phyloP scores from a whole-genome alignment of 2,329 filamentous ascomycete species.

The Trichoderma atrobrunneum region DNA sequence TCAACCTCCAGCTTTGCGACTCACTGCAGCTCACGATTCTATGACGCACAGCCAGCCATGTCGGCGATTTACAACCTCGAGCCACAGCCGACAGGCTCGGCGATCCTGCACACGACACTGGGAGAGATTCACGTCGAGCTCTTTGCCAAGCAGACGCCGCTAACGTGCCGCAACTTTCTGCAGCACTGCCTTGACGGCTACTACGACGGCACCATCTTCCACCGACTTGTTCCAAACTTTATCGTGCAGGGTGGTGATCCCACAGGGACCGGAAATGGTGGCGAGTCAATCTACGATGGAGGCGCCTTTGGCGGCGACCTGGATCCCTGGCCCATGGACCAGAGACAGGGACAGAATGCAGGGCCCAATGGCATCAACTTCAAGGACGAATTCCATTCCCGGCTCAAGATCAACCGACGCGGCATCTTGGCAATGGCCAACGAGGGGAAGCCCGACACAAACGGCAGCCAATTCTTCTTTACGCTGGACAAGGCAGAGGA shows the following conservation, averaged over 20 bases:
- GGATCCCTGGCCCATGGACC: conserved; percentile 69
- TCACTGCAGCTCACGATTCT: neutral
- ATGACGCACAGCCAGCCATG: conserved; percentile 50
- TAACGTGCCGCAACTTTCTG: conserved; percentile 91
- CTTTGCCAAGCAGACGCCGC: conserved; percentile 89
- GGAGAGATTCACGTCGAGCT: conserved; percentile 90
- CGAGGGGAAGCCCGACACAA: conserved; percentile 70
- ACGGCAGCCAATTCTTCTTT: conserved; percentile 96
- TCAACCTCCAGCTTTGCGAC: neutral
- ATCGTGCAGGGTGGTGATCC: conserved; percentile 94
- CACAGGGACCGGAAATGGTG: conserved; percentile 86
- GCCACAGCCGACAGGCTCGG: conserved; percentile 89
- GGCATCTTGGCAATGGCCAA: conserved; percentile 97
- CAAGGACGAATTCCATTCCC: conserved; percentile 85
- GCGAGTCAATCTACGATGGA: conserved; percentile 88
- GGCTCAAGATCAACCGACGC: conserved; percentile 87
- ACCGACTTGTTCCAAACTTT: conserved; percentile 87
- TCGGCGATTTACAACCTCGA: conserved; percentile 91
- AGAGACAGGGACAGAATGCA: conserved; percentile 60
- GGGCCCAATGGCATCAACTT: conserved; percentile 59
- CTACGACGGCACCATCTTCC: conserved; percentile 91
- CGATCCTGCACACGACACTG: conserved; percentile 82
- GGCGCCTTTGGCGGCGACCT: conserved; percentile 70
- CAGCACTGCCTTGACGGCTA: conserved; percentile 94
- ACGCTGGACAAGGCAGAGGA: conserved; percentile 83